phyloP scores from a whole-genome alignment of 148 eudicot species.

The Gaultheria prostrata region DNA sequence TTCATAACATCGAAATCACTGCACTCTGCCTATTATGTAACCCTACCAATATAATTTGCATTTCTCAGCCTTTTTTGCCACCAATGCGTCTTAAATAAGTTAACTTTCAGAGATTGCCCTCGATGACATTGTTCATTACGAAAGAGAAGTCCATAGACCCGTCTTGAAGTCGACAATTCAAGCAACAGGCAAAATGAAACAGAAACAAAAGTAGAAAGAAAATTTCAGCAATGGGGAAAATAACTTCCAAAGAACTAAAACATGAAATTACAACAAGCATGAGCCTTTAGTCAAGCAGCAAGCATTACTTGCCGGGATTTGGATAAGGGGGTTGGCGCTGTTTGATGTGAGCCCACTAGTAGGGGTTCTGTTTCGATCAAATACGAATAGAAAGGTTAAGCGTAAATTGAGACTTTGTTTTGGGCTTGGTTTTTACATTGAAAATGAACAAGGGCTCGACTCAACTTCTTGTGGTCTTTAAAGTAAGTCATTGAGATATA shows the following conservation, averaged over 20 bases:
- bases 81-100: not conserved
- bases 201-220: not conserved
- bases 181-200: not conserved
- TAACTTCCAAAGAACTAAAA: not conserved
- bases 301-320: not conserved
- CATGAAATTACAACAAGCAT: slow-evolving; percentile 4
- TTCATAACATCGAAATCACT: not conserved
- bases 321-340: too few relatives aligned
- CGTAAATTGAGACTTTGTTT: too few relatives aligned
- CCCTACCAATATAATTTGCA: not conserved
- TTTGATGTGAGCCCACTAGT: too few relatives aligned
- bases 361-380: too few relatives aligned
- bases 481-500: too few relatives aligned
- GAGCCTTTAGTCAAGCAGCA: not conserved
- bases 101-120: not conserved
- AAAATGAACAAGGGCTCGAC: too few relatives aligned
- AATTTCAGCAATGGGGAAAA: not conserved
- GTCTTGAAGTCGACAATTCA: not conserved
- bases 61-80: not conserved
- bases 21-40: too few relatives aligned
- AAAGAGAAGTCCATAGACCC: not conserved
- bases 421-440: too few relatives aligned
- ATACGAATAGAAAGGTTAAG: too few relatives aligned
- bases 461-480: too few relatives aligned
- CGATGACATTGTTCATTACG: not conserved